Conservation (phyloP, 2,329 filamentous ascomycete species). For the Epichloe uncinata region DNA sequence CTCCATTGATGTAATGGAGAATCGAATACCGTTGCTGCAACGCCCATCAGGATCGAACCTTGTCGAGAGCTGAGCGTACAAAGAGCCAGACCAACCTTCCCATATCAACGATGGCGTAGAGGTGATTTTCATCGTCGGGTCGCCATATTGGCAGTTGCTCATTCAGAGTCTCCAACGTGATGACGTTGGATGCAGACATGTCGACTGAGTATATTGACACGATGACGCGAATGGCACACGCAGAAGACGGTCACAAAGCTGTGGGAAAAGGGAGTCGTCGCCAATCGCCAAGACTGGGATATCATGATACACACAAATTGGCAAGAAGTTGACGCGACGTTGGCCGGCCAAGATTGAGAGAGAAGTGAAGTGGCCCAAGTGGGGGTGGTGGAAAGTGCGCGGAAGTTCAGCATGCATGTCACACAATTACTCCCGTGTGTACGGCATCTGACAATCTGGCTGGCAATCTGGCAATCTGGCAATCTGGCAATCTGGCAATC, state of each 20-base stretch:
- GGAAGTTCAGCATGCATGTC: not conserved
- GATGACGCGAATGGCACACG: not conserved
- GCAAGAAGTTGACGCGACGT: not conserved
- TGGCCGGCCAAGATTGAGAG: slow-evolving; percentile 1
- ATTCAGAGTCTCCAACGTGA: slow-evolving; percentile 39
- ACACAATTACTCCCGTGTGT: too few species aligned
- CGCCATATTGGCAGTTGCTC: slow-evolving; percentile 36
- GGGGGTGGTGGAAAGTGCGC: slow-evolving; percentile 2
- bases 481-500: too few species aligned
- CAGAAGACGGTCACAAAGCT: not conserved
- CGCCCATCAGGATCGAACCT: not conserved
- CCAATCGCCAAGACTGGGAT: not conserved
- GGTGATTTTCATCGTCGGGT: slow-evolving; percentile 31
- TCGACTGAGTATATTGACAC: not conserved
- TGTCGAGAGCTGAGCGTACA: not conserved
- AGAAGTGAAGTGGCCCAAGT: not conserved
- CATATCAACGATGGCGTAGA: slow-evolving; percentile 47
- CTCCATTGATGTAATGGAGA: slow-evolving; percentile 74
- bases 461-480: too few species aligned
- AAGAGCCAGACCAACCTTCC: slow-evolving; percentile 31
- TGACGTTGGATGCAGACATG: slow-evolving; percentile 26
- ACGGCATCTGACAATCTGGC: too few species aligned
- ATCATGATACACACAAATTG: not conserved
- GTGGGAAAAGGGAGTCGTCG: not conserved
- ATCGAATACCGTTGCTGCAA: slow-evolving; percentile 76